Evolutionary conservation across 768 basidiomycete species (phyloP), one percentile per base, ranked within the genome.

Genomic region (Pluteus cervinus): DNA sequence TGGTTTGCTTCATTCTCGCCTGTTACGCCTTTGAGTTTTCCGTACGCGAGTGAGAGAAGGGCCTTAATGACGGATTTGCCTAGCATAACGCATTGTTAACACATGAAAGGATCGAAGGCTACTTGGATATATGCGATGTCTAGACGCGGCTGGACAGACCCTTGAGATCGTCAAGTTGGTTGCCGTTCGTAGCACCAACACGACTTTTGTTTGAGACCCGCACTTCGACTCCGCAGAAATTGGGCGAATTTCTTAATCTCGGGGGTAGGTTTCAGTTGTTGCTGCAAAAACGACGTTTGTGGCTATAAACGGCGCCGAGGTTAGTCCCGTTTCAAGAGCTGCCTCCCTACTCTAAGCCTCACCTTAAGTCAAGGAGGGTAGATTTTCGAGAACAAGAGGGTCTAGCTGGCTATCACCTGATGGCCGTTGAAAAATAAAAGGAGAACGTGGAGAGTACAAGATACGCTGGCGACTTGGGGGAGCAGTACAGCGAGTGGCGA

Each of bases 161-260:
- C 69, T 92, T 99, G 73, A 98, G 98, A 65, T 98, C 98, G 61
- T 98, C 94, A 36, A 93, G 65, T 24, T 93, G 81, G 61, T 94
- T 96, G 16, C 94, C 94, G 50, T 89, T 89, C 52, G 97, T 64
- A 7, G 92, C 85, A 15, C 96, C 96, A 7, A 86, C 81, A 46
- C 90, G 75, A 37, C 82, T 75, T 68, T 96, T n/a, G n/a, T n/a
- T n/a, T 97, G 51, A 97, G 79, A 2, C 89, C 89, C 9, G 88
- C 72, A 51, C 80, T 82, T 49, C 85, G 81, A 46, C 86, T 81
- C 30, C 96, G 79, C 35, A 99, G 68, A 53, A 87, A 99, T 47
- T 86, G 76, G 37, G 87, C 87, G 33, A 92, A 80, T 51, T 80
- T 83, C 50, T 81, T 79, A 34, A 89, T 64, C 36, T 93, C 83